Percentiles rank a stretch among this genome's conserved stretches.
Conservation (phyloP, 2,329 filamentous ascomycete species). For the Cytospora chrysosperma region DNA sequence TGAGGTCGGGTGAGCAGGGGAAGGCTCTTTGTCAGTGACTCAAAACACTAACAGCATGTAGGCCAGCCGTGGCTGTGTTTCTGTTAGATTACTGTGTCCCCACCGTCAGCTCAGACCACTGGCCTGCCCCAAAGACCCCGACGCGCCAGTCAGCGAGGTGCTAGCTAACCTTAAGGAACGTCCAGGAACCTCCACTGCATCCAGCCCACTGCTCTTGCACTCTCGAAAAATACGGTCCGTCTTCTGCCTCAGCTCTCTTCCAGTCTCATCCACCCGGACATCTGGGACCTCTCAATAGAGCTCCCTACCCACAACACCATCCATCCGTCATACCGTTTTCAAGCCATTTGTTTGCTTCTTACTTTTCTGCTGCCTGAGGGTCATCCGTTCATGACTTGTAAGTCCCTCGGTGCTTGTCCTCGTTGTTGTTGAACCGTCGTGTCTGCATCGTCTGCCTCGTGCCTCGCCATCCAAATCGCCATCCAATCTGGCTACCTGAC, state of each 20-base stretch:
- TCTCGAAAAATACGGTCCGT: slow-evolving; percentile 22
- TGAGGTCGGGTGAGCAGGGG: neutral
- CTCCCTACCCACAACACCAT: slow-evolving; percentile 28
- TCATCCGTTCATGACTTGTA: slow-evolving; percentile 51
- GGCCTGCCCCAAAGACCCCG: slow-evolving; percentile 1
- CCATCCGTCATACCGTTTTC: slow-evolving; percentile 9
- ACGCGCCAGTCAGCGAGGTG: slow-evolving; percentile 5
- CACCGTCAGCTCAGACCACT: slow-evolving; percentile 17
- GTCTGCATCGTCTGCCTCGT: slow-evolving; percentile 30
- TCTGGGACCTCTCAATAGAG: slow-evolving; percentile 29
- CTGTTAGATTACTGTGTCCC: neutral
- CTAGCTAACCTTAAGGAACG: slow-evolving; percentile 10
- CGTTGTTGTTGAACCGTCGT: slow-evolving; percentile 28
- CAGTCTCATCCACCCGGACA: slow-evolving; percentile 33
- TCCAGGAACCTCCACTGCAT: slow-evolving; percentile 8
- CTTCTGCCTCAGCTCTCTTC: slow-evolving; percentile 26
- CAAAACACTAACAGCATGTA: neutral
- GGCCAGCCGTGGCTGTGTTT: neutral
- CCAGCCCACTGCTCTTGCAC: slow-evolving; percentile 21
- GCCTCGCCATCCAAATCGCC: slow-evolving; percentile 38
- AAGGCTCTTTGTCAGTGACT: neutral
- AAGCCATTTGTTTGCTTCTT: slow-evolving; percentile 19
- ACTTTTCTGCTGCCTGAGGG: slow-evolving; percentile 37
- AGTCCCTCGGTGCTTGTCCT: slow-evolving; percentile 38
- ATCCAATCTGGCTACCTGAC: slow-evolving; percentile 36